Evolutionary conservation across 2,329 filamentous ascomycete species (phyloP), one percentile per base, ranked within the genome.

Genomic region (Diaporthe citrichinensis): DNA sequence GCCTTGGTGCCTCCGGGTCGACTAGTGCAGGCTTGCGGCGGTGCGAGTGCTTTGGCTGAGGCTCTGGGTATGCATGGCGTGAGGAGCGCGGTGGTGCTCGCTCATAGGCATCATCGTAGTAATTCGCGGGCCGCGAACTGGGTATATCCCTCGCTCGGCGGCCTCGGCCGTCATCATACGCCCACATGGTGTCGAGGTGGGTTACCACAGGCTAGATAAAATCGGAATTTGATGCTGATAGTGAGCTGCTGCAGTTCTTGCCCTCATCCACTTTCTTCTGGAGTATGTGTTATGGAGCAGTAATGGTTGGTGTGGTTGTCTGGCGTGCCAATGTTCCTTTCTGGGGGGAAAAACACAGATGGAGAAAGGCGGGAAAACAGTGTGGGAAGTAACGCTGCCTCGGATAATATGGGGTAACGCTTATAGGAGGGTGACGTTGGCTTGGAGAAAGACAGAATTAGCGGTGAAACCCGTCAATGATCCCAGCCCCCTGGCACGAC

Each of bases 131-230:
- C 3, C 73, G 71, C 17, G 75, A 75, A 25, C 69, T 59, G 44
- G 75, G 73, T 10, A 73, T 65, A 61, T 77, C 73, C 73, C 69
- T 75, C 34, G 53, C 31, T 7, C 75, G 75, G 20, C 62, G 75
- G 49, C 75, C 72, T 51, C 67, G 28, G 6, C 67, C 73, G n/a
- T 65, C 71, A 34, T 77, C 75, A 44, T 77, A 77, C 7, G 75
- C 61, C 53, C 57, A 67, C 75, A 77, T 77, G 20, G 34, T 58
- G 34, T 34, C 31, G 49, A n/a, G 8, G 8, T 53, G 44, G 49
- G 23, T 1, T 20, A 25, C 36, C 17, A 20, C n/a, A 8, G 34
- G 25, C 34, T 36, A 62, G 15, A n/a, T 8, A 28, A 17, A 4
- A 51, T 6, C 6, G 4, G 1, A 17, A 10, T 31, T 23, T 20